Evolutionary conservation across 495 filamentous ascomycete species (phyloP), one percentile per base, ranked within the genome.

Genomic region (Neurospora africana): DNA sequence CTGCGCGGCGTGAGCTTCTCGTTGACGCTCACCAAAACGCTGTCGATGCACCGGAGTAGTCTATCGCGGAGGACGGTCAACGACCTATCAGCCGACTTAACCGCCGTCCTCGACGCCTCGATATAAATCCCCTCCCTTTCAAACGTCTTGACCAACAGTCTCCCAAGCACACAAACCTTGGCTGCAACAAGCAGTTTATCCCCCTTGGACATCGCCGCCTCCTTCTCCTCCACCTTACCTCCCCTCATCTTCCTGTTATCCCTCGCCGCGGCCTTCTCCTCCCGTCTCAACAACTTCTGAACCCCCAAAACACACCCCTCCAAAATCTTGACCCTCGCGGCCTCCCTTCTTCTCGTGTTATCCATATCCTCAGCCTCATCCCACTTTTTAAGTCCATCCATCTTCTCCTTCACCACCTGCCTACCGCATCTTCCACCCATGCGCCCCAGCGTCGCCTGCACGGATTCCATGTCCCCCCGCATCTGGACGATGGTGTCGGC

Each of bases 401-500:
- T 85, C 81, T 93, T 93, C 73, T 83, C 87, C 43, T 90, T 91
- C 27, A 98, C 81, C 21, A 90, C 82, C 33, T 88, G 83, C 23
- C 91, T 87, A 70, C 95, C 94, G 80, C 95, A 98, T 69, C 88
- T 86, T 53, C 86, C 85, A 68, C 93, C 94, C 81, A 97, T 89
- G 67, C 87, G 86, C 21, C 86, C 86, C 70, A 98, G 81, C 30
- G 86, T 86, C 0, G 83, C 80, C 79, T 97, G 93, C 27, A 93
- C 91, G 19, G 86, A 78, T 68, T 91, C 86, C 81, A 95, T 94
- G 73, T 93, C 87, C 13, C 77, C 81, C 61, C 94, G 90, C 94
- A 99, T 98, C 68, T 89, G 85, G 36, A 98, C 89, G 76, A 99
- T 99, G 33, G 89, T 88, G 78, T 97, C 94, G 37, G 95, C 95